These are phyloP conservation scores for Colletotrichum sp. DNA, from an alignment of 2,329 filamentous ascomycete species.

Conservation along the genomic window DNA sequence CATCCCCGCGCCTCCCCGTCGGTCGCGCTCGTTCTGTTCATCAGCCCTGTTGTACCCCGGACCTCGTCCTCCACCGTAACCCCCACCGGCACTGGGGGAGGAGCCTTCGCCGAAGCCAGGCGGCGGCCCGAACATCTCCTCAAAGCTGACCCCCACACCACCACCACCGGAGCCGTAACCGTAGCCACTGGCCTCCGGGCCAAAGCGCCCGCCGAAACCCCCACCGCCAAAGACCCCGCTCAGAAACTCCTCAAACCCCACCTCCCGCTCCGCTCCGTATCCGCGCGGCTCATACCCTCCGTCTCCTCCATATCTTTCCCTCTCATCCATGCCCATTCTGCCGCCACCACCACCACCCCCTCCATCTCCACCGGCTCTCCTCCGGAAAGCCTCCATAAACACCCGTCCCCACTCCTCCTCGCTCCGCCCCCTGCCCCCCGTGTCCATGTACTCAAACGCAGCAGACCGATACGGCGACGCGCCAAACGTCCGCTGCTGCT, in stretches of 20 bases:
- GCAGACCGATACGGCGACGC: neutral
- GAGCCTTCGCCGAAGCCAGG: neutral
- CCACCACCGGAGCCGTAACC: neutral
- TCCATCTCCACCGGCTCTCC: neutral
- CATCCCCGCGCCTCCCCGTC: neutral
- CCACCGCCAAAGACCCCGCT: neutral
- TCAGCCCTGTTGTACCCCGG: neutral
- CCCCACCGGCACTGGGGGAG: neutral
- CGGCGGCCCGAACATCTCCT: neutral
- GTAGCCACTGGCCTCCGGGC: neutral
- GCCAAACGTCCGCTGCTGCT: neutral
- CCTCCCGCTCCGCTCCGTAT: neutral
- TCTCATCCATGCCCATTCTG: neutral
- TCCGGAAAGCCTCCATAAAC: neutral
- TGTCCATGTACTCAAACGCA: neutral
- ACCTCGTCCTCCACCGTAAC: neutral
- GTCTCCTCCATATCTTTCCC: neutral
- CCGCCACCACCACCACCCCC: neutral
- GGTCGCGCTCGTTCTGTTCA: neutral
- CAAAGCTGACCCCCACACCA: neutral
- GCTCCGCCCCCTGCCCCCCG: neutral
- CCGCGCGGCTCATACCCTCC: neutral
- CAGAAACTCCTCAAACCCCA: neutral
- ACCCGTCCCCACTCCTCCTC: neutral
- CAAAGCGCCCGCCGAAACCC: neutral